These are phyloP conservation scores for Kwoniella sp. DNA, from an alignment of 768 basidiomycete species.

Conservation along the genomic window DNA sequence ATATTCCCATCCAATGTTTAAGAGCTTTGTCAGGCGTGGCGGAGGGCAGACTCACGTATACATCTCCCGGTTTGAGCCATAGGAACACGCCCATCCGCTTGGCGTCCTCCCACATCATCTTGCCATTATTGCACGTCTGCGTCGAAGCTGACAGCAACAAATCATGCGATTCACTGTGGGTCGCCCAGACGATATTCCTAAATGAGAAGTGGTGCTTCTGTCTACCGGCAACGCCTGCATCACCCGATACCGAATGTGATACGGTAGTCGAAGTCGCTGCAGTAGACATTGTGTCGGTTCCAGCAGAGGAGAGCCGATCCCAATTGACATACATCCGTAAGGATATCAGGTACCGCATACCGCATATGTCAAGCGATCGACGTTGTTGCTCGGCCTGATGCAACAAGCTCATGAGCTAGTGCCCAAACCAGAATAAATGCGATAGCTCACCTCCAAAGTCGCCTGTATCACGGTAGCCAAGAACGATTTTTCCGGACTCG, in stretches of 20 bases:
- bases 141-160: constrained; percentile 72
- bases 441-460: constrained; percentile 70
- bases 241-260: not conserved
- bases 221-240: constrained; percentile 3
- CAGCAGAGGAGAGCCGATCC: constrained; percentile 66
- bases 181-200: constrained; percentile 96
- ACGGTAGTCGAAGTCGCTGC: not conserved
- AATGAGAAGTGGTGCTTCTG: constrained; percentile 44
- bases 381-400: constrained; percentile 81
- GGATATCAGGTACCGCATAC: constrained; percentile 87
- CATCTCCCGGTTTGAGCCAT: constrained; percentile 80
- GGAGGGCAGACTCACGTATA: constrained; percentile 67
- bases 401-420: not conserved
- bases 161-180: constrained; percentile 91
- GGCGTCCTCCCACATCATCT: constrained; percentile 89
- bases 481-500: constrained; percentile 78
- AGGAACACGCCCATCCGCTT: constrained; percentile 80
- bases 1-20: too few species aligned
- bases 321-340: constrained; percentile 89
- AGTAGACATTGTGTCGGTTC: constrained; percentile 32
- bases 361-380: constrained; percentile 87
- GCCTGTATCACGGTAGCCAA: constrained; percentile 83
- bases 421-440: not conserved
- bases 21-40: too few species aligned
- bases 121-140: constrained; percentile 69